Conservation (phyloP, 257 asterid species). For the Solanum ahanhuiri region DNA sequence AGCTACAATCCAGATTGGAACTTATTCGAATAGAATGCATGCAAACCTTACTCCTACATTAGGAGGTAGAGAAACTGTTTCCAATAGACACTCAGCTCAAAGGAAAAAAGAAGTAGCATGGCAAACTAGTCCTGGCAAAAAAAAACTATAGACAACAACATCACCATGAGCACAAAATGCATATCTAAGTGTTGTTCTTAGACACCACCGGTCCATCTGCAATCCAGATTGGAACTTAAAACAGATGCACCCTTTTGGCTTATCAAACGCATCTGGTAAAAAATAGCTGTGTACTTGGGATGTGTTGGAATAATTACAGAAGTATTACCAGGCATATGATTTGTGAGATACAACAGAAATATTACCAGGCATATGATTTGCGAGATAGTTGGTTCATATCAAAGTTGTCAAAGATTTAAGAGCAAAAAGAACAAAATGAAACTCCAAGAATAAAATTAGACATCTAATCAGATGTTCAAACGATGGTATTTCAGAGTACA, state of each 20-base stretch:
- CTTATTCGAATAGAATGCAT: accelerated
- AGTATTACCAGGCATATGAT: not conserved
- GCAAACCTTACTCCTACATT: not conserved
- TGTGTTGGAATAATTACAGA: not conserved
- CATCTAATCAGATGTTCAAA: not conserved
- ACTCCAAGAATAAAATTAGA: not conserved
- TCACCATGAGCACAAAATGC: not conserved
- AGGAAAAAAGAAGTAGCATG: not conserved
- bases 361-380: not conserved
- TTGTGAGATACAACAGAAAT: not conserved
- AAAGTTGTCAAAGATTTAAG: not conserved
- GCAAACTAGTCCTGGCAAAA: not conserved
- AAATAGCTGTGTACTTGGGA: not conserved
- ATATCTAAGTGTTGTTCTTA: not conserved
- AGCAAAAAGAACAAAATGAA: not conserved
- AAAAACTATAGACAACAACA: not conserved
- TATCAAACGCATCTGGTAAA: not conserved
- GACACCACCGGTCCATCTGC: not conserved
- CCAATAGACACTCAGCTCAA: not conserved
- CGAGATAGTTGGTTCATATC: not conserved
- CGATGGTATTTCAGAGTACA: not conserved
- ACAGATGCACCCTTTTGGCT: not conserved
- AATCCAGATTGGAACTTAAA: not conserved
- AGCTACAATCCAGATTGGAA: not conserved
- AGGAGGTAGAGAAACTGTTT: not conserved